Base-by-base conservation (phyloP, 2,329 filamentous ascomycete species). In the Penicillium sp. region DNA sequence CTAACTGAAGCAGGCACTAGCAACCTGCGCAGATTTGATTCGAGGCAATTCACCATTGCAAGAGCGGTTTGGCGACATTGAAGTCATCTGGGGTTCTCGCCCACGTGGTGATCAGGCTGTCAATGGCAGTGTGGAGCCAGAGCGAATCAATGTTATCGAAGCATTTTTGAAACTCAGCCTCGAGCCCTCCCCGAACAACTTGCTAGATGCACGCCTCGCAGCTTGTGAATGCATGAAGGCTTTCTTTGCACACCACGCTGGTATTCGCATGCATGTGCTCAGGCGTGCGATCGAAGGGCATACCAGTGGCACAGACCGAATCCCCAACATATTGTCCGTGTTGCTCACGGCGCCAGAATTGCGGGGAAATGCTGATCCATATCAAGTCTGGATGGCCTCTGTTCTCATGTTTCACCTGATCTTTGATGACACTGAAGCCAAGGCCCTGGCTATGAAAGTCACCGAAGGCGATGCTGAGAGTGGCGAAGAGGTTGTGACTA, bases 401-500 rank as follows among this genome's bases (percentile, higher is more conserved):
- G 81, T 89, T 16, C 77, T 96, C 37, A 75, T 92, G 46, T 84
- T 95, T 51, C 89, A 96, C 54, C 71, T 98, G 8, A 66, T 96
- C 12, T 84, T 82, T 45, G 85, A 94, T 42, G 84, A 92, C 50
- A 68, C 77, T 3, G 77, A 85, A 47, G 85, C 85, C 1, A 96
- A 96, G 60, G 73, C 74, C 4, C 73, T 84, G 33, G 80, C 89
- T 12, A 86, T 93, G 75, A 75, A 76, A 14, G 80, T 98, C 13
- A 86, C 81, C 0, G 90, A 96, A 64, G 92, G 92, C 8, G 86
- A 96, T 61, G 85, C 85, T 14, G 81, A 83, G 22, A 85, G 75
- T 50, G 92, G 90, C 3, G 92, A 98, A 67, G 92, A 98, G 63
- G 87, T 95, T 9, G 83, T 98, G 9, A 95, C 90, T 0, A 87